Evolutionary conservation across 306 rosid species (phyloP), one percentile per base, ranked within the genome.

Genomic region (Leucaena leucocephala): DNA sequence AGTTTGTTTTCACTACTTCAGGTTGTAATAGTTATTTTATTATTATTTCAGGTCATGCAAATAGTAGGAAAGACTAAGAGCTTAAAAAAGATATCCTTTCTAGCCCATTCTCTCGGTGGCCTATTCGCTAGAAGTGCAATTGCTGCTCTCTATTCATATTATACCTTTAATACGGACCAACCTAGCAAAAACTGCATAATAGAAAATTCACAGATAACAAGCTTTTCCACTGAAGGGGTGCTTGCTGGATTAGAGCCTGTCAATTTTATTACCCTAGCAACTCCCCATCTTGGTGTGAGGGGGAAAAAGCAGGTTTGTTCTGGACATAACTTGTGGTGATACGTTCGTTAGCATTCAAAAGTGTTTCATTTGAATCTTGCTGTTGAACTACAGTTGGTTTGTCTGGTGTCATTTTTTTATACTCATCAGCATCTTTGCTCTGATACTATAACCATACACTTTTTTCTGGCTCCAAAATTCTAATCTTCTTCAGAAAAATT

Each of bases 71-170:
- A 84, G 84, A 91, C 88, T 39, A 78, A 79, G 65, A 84, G 94
- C 86, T 85, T 92, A 64, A 95, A 91, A 89, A 88, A 71, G 85
- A 95, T 95, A 63, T 95, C 98, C 68, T 88, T 95, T 82, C 91
- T 95, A 55, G 93, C 97, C 42, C 98, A 95, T 88, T 95, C 98
- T 84, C 90, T 95, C 48, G 98, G 98, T 58, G 98, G 98, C 61
- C 85, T 95, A 87, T 82, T 95, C 83, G 92, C 98, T 76, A 89
- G 98, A 95, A 83, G 85, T 80, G 98, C 98, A 62, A 68, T 91
- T 72, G 83, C 91, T 45, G 94, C 87, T 75, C 97, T 92, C 65
- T 91, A 88, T 89, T 88, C 89, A 42, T 77, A 84, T 38, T 63
- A 72, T 83, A 27, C 86, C 76, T 39, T 36, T 38, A 71, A 65